Conservation (phyloP, 257 asterid genomes). For the Plantago major region DNA sequence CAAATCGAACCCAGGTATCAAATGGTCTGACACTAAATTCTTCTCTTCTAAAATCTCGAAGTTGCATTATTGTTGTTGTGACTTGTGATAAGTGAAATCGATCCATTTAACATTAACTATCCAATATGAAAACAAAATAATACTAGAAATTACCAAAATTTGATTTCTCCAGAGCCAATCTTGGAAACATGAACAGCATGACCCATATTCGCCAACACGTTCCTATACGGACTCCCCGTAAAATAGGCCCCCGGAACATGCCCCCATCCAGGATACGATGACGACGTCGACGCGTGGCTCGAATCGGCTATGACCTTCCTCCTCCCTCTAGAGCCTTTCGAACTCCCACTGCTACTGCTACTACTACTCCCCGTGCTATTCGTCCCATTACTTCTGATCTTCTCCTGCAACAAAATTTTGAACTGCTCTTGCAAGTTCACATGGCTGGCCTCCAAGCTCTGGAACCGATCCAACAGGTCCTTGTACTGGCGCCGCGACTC, state of each 20-base stretch:
- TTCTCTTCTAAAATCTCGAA: too few relatives aligned
- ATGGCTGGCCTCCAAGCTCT: conserved; percentile 50
- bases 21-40: too few relatives aligned
- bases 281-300: conserved; percentile 12
- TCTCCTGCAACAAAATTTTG: conserved; percentile 35
- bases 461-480: conserved; percentile 37
- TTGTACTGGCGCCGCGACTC: conserved; percentile 17
- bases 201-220: conserved; percentile 52
- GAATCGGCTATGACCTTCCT: conserved; percentile 22
- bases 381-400: neutral
- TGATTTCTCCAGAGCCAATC: conserved; percentile 43
- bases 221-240: conserved; percentile 38
- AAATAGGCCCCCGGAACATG: conserved; percentile 30
- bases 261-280: conserved; percentile 33
- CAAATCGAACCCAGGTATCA: too few relatives aligned
- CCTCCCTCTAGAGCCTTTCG: too few relatives aligned
- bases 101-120: neutral
- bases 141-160: conserved; percentile 39
- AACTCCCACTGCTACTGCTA: too few relatives aligned
- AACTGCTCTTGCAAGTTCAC: conserved; percentile 47
- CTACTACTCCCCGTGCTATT: neutral
- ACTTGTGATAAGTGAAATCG: too few relatives aligned
- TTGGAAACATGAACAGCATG: conserved; percentile 55
- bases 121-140: neutral
- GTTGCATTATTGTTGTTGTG: too few relatives aligned